Evolutionary conservation across 140 eudicot species (phyloP).

Genomic region (Oenanthe javanica): DNA sequence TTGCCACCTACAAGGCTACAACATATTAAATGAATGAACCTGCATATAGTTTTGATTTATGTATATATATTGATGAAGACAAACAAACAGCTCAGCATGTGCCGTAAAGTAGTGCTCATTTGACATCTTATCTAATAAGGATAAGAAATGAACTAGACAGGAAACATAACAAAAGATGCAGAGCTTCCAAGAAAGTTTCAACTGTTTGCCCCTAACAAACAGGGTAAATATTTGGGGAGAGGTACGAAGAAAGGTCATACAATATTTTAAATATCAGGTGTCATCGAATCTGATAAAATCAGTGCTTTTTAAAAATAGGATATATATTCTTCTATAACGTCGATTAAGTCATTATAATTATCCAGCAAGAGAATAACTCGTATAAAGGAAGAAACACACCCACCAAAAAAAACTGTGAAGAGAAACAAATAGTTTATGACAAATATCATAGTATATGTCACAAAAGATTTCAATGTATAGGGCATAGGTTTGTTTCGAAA

Average conservation of each 20-base stretch:
- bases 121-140: background rate
- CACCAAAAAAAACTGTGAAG: background rate
- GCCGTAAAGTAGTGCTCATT: background rate
- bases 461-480: background rate
- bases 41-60: background rate
- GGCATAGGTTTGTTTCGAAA: background rate
- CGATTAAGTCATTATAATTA: background rate
- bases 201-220: background rate
- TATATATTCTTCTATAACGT: background rate
- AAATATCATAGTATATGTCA: no score
- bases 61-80: background rate
- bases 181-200: constrained; percentile 3
- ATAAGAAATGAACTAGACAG: background rate
- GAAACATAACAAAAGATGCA: background rate
- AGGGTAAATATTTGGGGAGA: background rate
- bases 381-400: background rate
- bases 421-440: background rate
- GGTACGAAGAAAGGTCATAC: background rate
- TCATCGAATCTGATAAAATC: background rate
- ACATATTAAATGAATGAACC: constrained; percentile 5
- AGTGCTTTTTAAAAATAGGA: background rate
- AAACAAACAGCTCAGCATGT: constrained; percentile 1
- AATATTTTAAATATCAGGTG: background rate
- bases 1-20: no score
- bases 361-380: background rate